Evolutionary conservation across 352 stramenopile species (phyloP), one percentile per base, ranked within the genome.

Genomic region (Thraustochytrium striatum): DNA sequence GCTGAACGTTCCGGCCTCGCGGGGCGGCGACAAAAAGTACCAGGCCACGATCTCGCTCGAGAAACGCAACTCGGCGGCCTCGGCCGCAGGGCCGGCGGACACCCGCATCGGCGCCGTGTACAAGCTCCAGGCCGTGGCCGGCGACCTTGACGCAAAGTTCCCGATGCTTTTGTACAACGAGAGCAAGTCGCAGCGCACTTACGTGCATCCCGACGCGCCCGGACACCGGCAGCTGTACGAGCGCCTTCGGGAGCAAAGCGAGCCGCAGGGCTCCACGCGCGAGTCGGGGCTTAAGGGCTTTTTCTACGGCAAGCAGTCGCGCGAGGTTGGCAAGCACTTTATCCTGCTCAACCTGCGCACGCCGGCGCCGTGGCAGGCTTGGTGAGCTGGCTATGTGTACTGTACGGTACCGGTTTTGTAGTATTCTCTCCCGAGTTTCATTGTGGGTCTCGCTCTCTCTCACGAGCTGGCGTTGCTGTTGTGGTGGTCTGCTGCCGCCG

Each of bases 101-200:
- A 25, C 52, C 5, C 65, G 21, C 11, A 43, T 21, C 30, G 44
- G 30, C 5, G 28, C 35, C 19, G 21, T 61, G 13, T 75, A 30
- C 43, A 75, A 75, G 52, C 41, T 75, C 19, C 65, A 75, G 65
- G 41, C 53, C 5, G 65, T 38, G 8, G 16, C 52, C 5, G 19
- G 19, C 7, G 3, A 5, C n/a, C n/a, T 43, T 3, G 16, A 21
- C 9, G 50, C 39, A 13, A 13, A 25, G n/a, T 33, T 16, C 32
- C 65, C 65, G 3, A 75, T 75, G 65, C 65, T 75, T 11, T 9
- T 61, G 43, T 75, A 75, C 61, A 38, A 75, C 52, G 50, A 75
- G 41, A 38, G 68, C 44, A 39, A 43, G n/a, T 38, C 32, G n/a
- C 43, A 75, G 39, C 35, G 28, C 41, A 75, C 65, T 8, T 75